Evolutionary conservation across 164 flowering plant genomes (phyloP).

Genomic region (Umbellularia californica): DNA sequence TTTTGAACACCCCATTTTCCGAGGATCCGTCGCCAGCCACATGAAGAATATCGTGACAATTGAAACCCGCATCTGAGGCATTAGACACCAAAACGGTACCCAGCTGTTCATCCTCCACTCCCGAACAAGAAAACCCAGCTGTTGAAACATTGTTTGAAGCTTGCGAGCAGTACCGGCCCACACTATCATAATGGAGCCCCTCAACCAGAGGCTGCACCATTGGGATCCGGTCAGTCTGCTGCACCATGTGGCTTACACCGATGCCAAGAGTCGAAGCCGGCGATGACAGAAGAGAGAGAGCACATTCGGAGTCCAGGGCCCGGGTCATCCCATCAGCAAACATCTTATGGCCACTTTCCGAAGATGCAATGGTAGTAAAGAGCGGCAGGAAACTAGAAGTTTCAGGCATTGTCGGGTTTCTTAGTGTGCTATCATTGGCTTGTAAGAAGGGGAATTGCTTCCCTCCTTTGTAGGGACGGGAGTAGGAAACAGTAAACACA

Average conservation of each 20-base stretch:
- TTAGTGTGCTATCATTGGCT: conserved; percentile 11
- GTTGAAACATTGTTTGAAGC: conserved; percentile 9
- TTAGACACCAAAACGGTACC: conserved; percentile 12
- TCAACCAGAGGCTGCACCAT: conserved; percentile 31
- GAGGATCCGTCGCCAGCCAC: conserved; percentile 28
- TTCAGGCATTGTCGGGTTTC: conserved; percentile 21
- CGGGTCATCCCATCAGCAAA: conserved; percentile 30
- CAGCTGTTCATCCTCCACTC: conserved; percentile 30
- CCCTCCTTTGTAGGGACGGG: conserved; percentile 33
- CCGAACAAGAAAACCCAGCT: conserved; percentile 13
- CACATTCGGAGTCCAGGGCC: conserved; percentile 54
- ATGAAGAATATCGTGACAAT: conserved; percentile 37
- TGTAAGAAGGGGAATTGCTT: conserved; percentile 51
- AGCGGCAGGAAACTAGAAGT: conserved; percentile 34
- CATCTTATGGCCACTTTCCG: conserved; percentile 31
- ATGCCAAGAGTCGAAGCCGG: conserved; percentile 36
- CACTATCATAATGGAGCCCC: conserved; percentile 19
- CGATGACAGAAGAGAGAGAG: conserved; percentile 97
- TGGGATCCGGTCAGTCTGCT: conserved; percentile 27
- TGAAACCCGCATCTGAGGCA: conserved; percentile 22
- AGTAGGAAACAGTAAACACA: conserved; percentile 26
- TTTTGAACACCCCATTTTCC: conserved; percentile 33
- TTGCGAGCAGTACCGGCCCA: conserved; percentile 17
- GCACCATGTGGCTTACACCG: conserved; percentile 34
- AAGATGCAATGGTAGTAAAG: conserved; percentile 23